Base-by-base conservation (phyloP, 108 stramenopile genomes). In the Fragilaria crotonensis region DNA sequence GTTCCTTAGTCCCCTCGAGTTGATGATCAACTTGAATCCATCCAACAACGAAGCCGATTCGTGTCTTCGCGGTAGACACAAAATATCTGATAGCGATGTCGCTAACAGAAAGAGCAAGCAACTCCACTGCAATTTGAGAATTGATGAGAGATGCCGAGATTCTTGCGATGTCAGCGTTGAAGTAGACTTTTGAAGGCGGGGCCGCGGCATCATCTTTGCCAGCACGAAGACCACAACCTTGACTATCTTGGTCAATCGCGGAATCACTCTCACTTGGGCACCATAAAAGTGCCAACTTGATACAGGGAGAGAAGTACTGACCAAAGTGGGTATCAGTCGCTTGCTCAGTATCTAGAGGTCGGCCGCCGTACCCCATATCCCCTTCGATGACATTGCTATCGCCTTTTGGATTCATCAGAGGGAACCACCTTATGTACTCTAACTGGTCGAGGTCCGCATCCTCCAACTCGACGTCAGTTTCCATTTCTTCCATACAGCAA, bases 21-120 rank as follows among this genome's bases (percentile, higher is more conserved):
- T 93, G 91, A 29, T 93, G 80, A 52, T 93, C 91, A 17, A 89
- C 17, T 59, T 93, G 91, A 45, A 87, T 52, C 70, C 82, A 72
- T 9, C 84, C 87, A 14, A 89, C 68, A 0, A 81, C 73, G 21
- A 83, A 25, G 0, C 77, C 75, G n/a, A 81, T 26, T 45, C 85
- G 69, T 9, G 87, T 93, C 52, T 75, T 87, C 3, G 80, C 71
- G 31, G 75, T 74, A 1, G 85, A 86, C 1, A 83, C 73, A 19
- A 85, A 84, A 59, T 83, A 77, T 46, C 87, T 48, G 11, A 85
- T 19, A 59, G 86, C 86, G 25, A 86, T 63, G 29, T 89, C 85
- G 17, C 64, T 64, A 7, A 66, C 52, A 25, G 73, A 64, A 47
- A 89, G 59, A 11, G 84, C 77, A 30, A 89, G 44, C 0, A 93